These are phyloP conservation scores for Ceratobasidium sp. DNA, from an alignment of 1,284 basidiomycete species.

Conservation along the genomic window DNA sequence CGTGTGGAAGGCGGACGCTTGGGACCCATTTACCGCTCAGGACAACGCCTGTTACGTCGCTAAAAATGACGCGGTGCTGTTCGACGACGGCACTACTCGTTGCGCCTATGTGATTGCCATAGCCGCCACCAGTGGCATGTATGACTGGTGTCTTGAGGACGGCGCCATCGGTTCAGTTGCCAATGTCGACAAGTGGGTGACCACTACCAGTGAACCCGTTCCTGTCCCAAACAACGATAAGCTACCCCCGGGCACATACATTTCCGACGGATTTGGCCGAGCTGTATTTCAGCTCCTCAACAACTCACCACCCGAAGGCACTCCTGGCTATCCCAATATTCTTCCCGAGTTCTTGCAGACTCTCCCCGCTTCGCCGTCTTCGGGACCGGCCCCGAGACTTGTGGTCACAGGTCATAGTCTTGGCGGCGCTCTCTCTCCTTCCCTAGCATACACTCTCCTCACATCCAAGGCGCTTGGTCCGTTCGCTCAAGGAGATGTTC, in stretches of 20 bases:
- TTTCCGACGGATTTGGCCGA: constrained; percentile 1
- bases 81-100: constrained; percentile 2
- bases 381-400: constrained; percentile 5
- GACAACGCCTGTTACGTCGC: constrained; percentile 43
- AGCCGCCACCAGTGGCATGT: constrained; percentile 30
- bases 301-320: neutral
- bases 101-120: constrained; percentile 43
- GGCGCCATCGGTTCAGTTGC: neutral
- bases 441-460: constrained; percentile 29
- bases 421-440: constrained; percentile 41
- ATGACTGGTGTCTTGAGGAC: constrained; percentile 28
- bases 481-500: neutral
- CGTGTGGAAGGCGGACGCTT: constrained; percentile 17
- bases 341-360: constrained; percentile 27
- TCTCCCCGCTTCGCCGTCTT: neutral
- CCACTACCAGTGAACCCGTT: too few relatives aligned
- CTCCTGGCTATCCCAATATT: neutral
- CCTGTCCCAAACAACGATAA: neutral
- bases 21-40: too few relatives aligned
- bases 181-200: constrained; percentile 7
- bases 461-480: neutral
- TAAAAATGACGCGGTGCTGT: constrained; percentile 5
- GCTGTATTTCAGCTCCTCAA: constrained; percentile 6
- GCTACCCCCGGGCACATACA: neutral
- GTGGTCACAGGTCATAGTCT: constrained; percentile 45